Percentiles rank a stretch among this genome's conserved stretches.
Conservation (phyloP, 176 grass and related monocot species). For the Thinopyrum elongatum region DNA sequence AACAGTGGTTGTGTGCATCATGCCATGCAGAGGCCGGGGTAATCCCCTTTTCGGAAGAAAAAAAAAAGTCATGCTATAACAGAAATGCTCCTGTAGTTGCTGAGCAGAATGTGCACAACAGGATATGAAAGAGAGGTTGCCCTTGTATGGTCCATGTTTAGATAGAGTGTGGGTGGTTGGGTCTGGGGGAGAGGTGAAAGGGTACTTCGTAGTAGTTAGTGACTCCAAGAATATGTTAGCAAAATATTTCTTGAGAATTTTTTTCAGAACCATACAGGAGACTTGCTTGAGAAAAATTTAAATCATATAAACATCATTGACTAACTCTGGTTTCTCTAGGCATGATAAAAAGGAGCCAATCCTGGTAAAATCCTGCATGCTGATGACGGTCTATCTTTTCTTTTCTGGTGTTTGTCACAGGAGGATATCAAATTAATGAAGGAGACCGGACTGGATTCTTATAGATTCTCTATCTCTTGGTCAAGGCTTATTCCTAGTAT, state of each 20-base stretch:
- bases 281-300: background rate
- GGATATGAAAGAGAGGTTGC: background rate
- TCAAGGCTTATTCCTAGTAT: constrained; percentile 54
- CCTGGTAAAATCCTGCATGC: too few species aligned
- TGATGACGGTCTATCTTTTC: background rate
- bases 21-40: too few species aligned
- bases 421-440: constrained; percentile 54
- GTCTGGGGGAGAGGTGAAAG: background rate
- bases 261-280: too few species aligned
- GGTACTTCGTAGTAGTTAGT: background rate
- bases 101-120: background rate
- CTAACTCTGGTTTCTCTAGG: too few species aligned
- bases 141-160: background rate
- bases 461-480: constrained; percentile 63
- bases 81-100: background rate
- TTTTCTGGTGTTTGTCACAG: constrained; percentile 24
- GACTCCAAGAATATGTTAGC: background rate
- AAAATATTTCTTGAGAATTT: background rate
- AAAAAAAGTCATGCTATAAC: too few species aligned
- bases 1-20: too few species aligned
- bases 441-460: constrained; percentile 43
- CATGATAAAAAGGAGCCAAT: too few species aligned
- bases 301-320: background rate
- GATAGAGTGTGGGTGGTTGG: background rate
- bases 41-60: too few species aligned